phyloP scores from a whole-genome alignment of 495 filamentous ascomycete species.

The Hypoxylon lenormandii region DNA sequence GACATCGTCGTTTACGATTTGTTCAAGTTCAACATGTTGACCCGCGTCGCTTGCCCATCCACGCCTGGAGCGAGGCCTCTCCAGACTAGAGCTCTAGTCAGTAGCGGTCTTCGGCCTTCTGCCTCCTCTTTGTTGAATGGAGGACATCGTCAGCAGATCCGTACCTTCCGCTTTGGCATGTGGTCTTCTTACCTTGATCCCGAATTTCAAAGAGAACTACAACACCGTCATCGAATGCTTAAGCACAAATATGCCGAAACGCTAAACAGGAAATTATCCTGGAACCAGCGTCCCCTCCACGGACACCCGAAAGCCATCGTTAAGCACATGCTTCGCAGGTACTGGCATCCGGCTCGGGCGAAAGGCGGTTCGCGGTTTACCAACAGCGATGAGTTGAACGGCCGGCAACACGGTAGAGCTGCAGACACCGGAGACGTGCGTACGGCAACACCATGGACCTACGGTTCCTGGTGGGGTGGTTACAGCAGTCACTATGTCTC shows the following conservation, averaged over 20 bases:
- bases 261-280: conserved; percentile 53
- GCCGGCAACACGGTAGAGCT: conserved; percentile 12
- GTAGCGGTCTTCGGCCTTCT: conserved; percentile 33
- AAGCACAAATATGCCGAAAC: conserved; percentile 59
- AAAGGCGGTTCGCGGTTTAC: conserved; percentile 22
- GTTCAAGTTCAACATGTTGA: conserved; percentile 54
- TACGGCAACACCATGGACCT: background rate
- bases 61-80: conserved; percentile 51
- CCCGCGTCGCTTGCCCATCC: conserved; percentile 43
- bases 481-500: background rate
- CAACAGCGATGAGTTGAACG: conserved; percentile 27
- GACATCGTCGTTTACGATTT: conserved; percentile 19
- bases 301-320: conserved; percentile 48
- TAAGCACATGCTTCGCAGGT: conserved; percentile 53
- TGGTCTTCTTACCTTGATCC: conserved; percentile 59
- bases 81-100: conserved; percentile 34
- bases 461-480: conserved; percentile 12
- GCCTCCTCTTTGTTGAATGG: conserved; percentile 27
- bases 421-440: conserved; percentile 4
- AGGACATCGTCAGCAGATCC: conserved; percentile 54
- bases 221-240: conserved; percentile 53
- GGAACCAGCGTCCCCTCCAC: conserved; percentile 52
- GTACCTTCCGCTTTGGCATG: conserved; percentile 60
- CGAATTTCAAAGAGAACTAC: conserved; percentile 54
- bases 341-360: conserved; percentile 46